These are phyloP conservation scores for Phytopythium montanum DNA, from an alignment of 352 stramenopile species.

Conservation along the genomic window DNA sequence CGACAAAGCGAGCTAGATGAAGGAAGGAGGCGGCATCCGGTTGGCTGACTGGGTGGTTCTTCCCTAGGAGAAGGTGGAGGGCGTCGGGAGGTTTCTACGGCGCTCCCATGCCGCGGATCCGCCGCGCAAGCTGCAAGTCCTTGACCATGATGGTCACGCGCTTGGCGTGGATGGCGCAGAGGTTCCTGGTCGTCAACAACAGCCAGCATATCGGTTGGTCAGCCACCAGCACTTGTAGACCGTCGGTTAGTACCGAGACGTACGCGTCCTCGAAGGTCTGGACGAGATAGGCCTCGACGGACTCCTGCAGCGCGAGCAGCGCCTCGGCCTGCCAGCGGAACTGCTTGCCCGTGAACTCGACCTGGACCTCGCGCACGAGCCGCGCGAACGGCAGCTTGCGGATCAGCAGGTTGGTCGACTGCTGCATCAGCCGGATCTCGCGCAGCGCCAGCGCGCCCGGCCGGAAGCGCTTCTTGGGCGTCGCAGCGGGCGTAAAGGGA, in stretches of 20 bases:
- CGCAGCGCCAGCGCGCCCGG: conserved; percentile 83
- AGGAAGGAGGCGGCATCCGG: neutral
- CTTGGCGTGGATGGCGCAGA: conserved; percentile 96
- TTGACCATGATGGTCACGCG: conserved; percentile 95
- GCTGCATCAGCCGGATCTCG: conserved; percentile 97
- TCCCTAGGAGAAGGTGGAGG: neutral
- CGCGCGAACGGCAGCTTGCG: conserved; percentile 96
- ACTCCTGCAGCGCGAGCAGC: conserved; percentile 92
- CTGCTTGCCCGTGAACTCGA: conserved; percentile 67
- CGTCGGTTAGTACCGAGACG: conserved; percentile 18
- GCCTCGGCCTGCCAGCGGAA: conserved; percentile 92
- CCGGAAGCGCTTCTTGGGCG: conserved; percentile 45
- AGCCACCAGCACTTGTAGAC: neutral
- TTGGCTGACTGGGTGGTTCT: neutral
- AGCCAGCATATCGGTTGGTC: neutral
- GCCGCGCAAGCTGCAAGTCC: conserved; percentile 92
- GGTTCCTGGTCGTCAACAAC: conserved; percentile 82
- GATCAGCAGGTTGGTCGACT: conserved; percentile 94
- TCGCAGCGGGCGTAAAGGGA: conserved; percentile 5
- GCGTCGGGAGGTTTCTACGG: neutral
- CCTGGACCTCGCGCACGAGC: conserved; percentile 93
- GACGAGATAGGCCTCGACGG: conserved; percentile 94
- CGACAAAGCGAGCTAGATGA: neutral
- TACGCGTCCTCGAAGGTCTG: conserved; percentile 94
- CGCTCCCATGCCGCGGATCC: conserved; percentile 77